A percentile compares a stretch with the other conserved stretches of the same genome.
These are phyloP conservation scores for Sechiopsis laciniata DNA, from an alignment of 306 rosid species.

Conservation along the genomic window DNA sequence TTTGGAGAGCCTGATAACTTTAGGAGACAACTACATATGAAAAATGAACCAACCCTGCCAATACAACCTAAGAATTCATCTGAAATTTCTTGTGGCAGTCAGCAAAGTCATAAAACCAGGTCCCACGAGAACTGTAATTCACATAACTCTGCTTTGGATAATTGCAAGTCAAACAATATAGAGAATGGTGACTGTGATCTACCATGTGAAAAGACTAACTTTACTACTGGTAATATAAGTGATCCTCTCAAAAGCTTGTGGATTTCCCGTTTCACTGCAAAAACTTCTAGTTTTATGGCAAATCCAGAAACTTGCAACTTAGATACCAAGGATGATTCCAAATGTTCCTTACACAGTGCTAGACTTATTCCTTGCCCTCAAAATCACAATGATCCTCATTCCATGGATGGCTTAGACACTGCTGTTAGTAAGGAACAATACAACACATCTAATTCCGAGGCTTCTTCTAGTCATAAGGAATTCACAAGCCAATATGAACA, in stretches of 20 bases:
- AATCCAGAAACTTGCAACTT: slow-evolving; percentile 26
- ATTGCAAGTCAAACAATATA: slow-evolving; percentile 31
- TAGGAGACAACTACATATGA: slow-evolving; percentile 24
- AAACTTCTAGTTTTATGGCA: slow-evolving; percentile 29
- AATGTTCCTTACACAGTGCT: slow-evolving; percentile 30
- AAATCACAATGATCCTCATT: slow-evolving; percentile 27
- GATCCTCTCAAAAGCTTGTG: slow-evolving; percentile 46
- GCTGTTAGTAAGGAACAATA: slow-evolving; percentile 30
- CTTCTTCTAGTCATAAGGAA: slow-evolving; percentile 25
- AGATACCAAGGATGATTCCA: slow-evolving; percentile 29
- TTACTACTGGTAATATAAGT: slow-evolving; percentile 26
- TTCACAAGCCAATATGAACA: slow-evolving; percentile 30
- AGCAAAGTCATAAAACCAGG: slow-evolving; percentile 31
- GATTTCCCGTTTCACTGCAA: slow-evolving; percentile 64
- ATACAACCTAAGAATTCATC: slow-evolving; percentile 37
- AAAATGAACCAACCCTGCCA: slow-evolving; percentile 29
- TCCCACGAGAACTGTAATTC: slow-evolving; percentile 31
- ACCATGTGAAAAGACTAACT: slow-evolving; percentile 33
- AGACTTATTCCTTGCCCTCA: slow-evolving; percentile 27
- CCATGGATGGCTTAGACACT: slow-evolving; percentile 25
- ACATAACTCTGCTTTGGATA: slow-evolving; percentile 38
- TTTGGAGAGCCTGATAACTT: slow-evolving; percentile 29
- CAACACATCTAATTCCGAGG: slow-evolving; percentile 28
- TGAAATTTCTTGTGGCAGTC: slow-evolving; percentile 29
- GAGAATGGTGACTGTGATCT: slow-evolving; percentile 34